Evolutionary conservation across 2,329 filamentous ascomycete species (phyloP).

Genomic region (Trichoderma sp.): DNA sequence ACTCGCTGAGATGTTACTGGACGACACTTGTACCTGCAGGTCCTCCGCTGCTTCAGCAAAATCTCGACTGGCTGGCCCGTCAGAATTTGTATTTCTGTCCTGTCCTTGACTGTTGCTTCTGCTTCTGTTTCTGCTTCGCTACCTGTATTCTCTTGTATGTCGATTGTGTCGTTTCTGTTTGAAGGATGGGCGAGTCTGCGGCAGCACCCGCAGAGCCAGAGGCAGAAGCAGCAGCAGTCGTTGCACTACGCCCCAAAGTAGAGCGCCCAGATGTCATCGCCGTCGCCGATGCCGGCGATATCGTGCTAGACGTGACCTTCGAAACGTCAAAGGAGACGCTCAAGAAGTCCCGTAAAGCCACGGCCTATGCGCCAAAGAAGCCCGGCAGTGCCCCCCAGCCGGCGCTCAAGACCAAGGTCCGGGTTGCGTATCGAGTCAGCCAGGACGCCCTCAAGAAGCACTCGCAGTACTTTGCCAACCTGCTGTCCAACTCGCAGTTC

Average conservation of each 20-base stretch:
- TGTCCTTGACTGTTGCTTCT: not conserved
- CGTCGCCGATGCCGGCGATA: constrained; percentile 58
- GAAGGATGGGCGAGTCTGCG: constrained; percentile 22
- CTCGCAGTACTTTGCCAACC: constrained; percentile 67
- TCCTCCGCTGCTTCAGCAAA: not conserved
- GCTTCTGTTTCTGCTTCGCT: not conserved
- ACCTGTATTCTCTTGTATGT: constrained; percentile 3
- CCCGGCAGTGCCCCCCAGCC: constrained; percentile 29
- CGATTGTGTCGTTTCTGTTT: constrained; percentile 3
- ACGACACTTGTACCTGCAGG: not conserved
- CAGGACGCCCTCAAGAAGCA: constrained; percentile 54
- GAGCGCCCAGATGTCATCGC: constrained; percentile 41
- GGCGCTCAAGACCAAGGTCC: constrained; percentile 37
- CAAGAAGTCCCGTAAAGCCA: constrained; percentile 42
- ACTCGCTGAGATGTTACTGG: not conserved
- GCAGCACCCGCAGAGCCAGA: constrained; percentile 21
- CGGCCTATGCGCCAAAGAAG: constrained; percentile 30
- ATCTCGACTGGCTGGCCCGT: constrained; percentile 1
- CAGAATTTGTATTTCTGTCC: not conserved
- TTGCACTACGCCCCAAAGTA: constrained; percentile 27
- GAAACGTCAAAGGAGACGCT: constrained; percentile 55
- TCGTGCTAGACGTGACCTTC: constrained; percentile 65
- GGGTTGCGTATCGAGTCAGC: constrained; percentile 58
- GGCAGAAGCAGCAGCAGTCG: not conserved
- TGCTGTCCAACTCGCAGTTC: constrained; percentile 63